Base-by-base conservation (phyloP, 805 yeast genomes). In the Candida sakaeoensis region DNA sequence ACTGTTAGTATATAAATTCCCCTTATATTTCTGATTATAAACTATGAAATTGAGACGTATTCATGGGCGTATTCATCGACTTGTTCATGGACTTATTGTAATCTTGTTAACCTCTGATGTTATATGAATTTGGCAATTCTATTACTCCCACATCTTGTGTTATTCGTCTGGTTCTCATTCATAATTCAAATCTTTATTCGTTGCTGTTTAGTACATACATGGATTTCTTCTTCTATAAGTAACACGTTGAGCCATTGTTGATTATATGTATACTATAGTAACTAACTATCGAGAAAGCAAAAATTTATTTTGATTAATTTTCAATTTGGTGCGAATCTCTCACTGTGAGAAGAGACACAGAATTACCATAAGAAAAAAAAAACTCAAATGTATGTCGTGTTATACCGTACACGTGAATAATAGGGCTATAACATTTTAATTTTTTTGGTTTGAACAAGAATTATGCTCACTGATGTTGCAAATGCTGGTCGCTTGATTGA, bases 151-250 rank as follows among this genome's bases (percentile, higher is more conserved):
- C n/a, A n/a, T 25, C 28, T n/a, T 5, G n/a, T n/a, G 5, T 25
- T 10, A 5, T 25, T 25, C 14, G 28, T 10, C 28, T 25, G 28
- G 28, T 25, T n/a, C n/a, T n/a, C n/a, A n/a, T n/a, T n/a, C n/a
- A n/a, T n/a, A n/a, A n/a, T n/a, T n/a, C n/a, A n/a, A n/a, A n/a
- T n/a, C n/a, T n/a, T n/a, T n/a, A n/a, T n/a, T n/a, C n/a, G n/a
- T n/a, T n/a, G n/a, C n/a, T n/a, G n/a, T n/a, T n/a, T 21, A 15
- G 12, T 23, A 65, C 72, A 65, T 65, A 66, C 71, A 90, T 78
- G 97, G 96, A 75, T 89, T 90, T 83, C 95, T 87, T 82, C 95
- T 88, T 85, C 97, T 88, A 86, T 81, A 90, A 61, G 97, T 89
- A 75, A 90, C 95, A 84, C 99, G 91, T 79, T 89, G 95, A 74